Percentiles rank a stretch among this genome's conserved stretches.
Conservation (phyloP, 441 rosid genomes). For the Jatropha multifida region DNA sequence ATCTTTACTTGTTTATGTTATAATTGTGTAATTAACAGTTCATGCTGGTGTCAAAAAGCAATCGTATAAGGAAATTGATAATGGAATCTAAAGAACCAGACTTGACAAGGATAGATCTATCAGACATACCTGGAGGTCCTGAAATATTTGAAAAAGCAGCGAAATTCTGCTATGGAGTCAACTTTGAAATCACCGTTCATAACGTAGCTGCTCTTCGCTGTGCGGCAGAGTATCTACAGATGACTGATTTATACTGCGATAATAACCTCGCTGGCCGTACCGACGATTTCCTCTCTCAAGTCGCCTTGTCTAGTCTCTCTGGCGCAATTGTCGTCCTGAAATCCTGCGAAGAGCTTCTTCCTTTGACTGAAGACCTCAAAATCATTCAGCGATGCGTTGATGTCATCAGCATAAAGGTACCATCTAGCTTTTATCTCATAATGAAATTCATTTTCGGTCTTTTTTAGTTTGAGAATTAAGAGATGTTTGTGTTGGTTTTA, state of each 20-base stretch:
- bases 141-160: constrained; percentile 83
- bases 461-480: too few relatives aligned
- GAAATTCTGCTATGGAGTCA: constrained; percentile 81
- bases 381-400: constrained; percentile 69
- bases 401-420: constrained; percentile 54
- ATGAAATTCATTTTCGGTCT: too few relatives aligned
- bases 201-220: constrained; percentile 84
- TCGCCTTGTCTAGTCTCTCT: constrained; percentile 74
- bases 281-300: constrained; percentile 79
- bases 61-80: constrained; percentile 69
- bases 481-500: constrained; percentile 10
- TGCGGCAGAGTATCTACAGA: constrained; percentile 77
- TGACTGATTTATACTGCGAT: constrained; percentile 69
- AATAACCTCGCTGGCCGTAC: constrained; percentile 76
- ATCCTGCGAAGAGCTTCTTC: constrained; percentile 76
- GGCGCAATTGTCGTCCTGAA: constrained; percentile 74
- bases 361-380: constrained; percentile 63
- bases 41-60: constrained; percentile 88
- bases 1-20: neutral
- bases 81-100: constrained; percentile 66
- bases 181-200: constrained; percentile 84
- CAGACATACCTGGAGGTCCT: constrained; percentile 84
- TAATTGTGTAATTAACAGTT: constrained; percentile 30
- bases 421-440: too few relatives aligned
- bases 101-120: constrained; percentile 54